Conservation (phyloP, 805 yeast species). For the Hanseniaspora clermontiae region DNA sequence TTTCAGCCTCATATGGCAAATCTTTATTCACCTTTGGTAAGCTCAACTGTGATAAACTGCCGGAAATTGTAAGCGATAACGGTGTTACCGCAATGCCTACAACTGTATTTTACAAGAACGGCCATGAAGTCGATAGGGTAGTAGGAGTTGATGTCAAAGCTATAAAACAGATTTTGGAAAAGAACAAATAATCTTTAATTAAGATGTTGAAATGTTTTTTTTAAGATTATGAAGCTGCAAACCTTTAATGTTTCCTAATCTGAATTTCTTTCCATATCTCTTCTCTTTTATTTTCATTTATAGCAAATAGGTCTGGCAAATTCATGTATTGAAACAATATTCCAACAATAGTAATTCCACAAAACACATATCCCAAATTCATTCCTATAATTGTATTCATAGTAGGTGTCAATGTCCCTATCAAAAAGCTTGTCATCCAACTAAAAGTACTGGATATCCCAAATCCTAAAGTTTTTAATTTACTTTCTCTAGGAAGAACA, state of each 20-base stretch:
- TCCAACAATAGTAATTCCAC: constrained; percentile 36
- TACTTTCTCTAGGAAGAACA: constrained; percentile 41
- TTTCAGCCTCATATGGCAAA: constrained; percentile 46
- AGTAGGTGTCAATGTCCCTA: constrained; percentile 57
- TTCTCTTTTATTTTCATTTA: neutral
- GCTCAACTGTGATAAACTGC: constrained; percentile 81
- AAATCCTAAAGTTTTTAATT: constrained; percentile 48
- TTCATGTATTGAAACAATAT: constrained; percentile 41
- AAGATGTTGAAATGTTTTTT: no score
- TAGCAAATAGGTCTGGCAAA: constrained; percentile 47
- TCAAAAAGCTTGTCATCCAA: constrained; percentile 53
- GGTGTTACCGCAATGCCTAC: constrained; percentile 56
- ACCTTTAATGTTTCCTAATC: neutral
- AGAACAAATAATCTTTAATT: neutral
- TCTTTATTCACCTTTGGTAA: constrained; percentile 57
- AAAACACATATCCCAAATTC: constrained; percentile 48
- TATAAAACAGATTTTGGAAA: neutral
- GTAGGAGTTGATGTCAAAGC: constrained; percentile 52
- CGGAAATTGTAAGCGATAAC: constrained; percentile 56
- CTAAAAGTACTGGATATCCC: constrained; percentile 54
- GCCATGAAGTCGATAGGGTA: constrained; percentile 64
- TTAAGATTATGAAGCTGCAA: no score
- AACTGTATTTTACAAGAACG: constrained; percentile 65
- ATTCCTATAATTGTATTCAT: constrained; percentile 50
- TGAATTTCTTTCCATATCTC: constrained; percentile 1